These are phyloP conservation scores for Pittosporum tobira DNA, from an alignment of 129 eudicot species.

Conservation along the genomic window DNA sequence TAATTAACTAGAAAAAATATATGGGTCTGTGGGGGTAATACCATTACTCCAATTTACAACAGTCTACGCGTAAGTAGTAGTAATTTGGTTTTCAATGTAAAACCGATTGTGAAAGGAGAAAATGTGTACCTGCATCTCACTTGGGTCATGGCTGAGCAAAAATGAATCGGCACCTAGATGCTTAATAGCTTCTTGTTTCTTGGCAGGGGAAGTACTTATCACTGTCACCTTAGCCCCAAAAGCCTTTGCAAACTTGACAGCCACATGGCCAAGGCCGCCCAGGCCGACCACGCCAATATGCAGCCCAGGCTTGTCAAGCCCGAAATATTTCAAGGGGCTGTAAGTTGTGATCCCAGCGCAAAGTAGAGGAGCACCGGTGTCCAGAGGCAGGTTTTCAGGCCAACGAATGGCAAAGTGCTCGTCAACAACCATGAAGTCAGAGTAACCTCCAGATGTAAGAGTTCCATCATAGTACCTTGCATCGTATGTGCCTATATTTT, in stretches of 20 bases:
- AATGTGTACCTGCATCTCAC: slow-evolving; percentile 19
- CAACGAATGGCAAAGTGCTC: slow-evolving; percentile 25
- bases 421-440: slow-evolving; percentile 21
- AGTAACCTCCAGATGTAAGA: slow-evolving; percentile 25
- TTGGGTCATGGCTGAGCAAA: slow-evolving; percentile 18
- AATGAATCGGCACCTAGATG: slow-evolving; percentile 23
- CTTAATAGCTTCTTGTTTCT: slow-evolving; percentile 22
- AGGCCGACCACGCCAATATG: slow-evolving; percentile 16
- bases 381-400: slow-evolving; percentile 24
- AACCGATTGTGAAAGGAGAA: neutral
- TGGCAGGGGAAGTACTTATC: slow-evolving; percentile 20
- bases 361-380: no score
- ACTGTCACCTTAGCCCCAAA: no score
- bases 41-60: neutral
- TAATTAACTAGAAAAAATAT: neutral
- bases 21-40: neutral
- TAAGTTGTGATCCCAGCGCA: no score
- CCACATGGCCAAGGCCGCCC: no score
- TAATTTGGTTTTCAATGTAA: no score
- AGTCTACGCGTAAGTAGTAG: no score
- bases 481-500: slow-evolving; percentile 17
- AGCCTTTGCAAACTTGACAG: no score
- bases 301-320: slow-evolving; percentile 30
- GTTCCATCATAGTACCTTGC: slow-evolving; percentile 18
- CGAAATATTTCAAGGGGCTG: slow-evolving; percentile 27